Evolutionary conservation across 176 grass and related monocot genomes (phyloP), one percentile per base, ranked within the genome.

Genomic region (Pontederia crassipes): DNA sequence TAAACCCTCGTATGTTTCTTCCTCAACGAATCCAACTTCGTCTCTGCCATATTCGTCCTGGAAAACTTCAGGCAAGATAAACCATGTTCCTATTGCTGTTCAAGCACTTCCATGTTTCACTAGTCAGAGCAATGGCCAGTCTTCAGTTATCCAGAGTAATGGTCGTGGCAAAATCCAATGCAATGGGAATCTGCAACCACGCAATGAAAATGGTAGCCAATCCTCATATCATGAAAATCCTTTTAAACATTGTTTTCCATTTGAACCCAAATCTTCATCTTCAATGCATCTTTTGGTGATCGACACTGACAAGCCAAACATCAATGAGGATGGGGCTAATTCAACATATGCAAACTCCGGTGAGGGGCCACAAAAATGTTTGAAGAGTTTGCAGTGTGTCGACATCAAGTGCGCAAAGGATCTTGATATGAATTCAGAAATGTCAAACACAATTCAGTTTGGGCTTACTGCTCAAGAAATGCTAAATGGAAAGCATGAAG

Each of bases 401-500:
- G 49, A 76, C 32, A 67, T 14, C 26, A 79, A 79, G 57, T 58
- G 67, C 8, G 28, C 13, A 49, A 78, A 77, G n/a, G 80, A 73
- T 53, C 67, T 88, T 48, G 84, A 91, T 80, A 76, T 88, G 76
- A 91, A 97, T 52, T 77, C 78, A 61, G 55, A 78, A 72, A 17
- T 80, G 54, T 55, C 63, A 49, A 76, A 82, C 78, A 68, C 65
- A 28, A 70, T 74, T 62, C 76, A 81, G 63, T 49, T 65, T 69
- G 59, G 17, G 52, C 59, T 60, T 67, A 32, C 72, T 15, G 61
- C 69, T 45, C 61, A 72, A 69, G 57, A 72, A 47, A 48, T 46
- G 15, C 45, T 29, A 58, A 60, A 24, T 28, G 49, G 28, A 46
- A 49, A 49, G 16, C 16, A 65, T 15, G 52, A 72, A 40, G 68